These are phyloP conservation scores for Durusdinium trenchii DNA, from an alignment of 73 alveolate genomes.

Conservation along the genomic window DNA sequence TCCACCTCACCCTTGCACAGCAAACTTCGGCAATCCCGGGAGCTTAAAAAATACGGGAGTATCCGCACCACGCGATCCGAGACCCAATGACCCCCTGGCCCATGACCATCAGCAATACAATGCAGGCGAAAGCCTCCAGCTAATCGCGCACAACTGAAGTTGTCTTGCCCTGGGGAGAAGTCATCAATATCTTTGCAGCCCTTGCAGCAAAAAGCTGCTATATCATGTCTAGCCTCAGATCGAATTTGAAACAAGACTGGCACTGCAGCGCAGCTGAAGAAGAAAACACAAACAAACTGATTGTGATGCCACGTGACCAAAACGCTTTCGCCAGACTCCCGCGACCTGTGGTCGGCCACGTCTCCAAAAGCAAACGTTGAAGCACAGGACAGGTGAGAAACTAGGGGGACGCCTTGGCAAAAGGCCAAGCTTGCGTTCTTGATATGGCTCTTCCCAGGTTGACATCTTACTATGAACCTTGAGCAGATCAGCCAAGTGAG, in stretches of 20 bases:
- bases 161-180: slow-evolving; percentile 59
- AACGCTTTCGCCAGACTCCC: slow-evolving; percentile 63
- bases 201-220: slow-evolving; percentile 59
- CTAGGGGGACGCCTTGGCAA: slow-evolving; percentile 7
- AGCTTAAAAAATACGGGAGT: slow-evolving; percentile 55
- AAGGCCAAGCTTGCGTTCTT: slow-evolving; percentile 7
- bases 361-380: neutral
- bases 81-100: slow-evolving; percentile 73
- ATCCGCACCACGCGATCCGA: slow-evolving; percentile 85
- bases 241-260: neutral
- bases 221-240: slow-evolving; percentile 59
- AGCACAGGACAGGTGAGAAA: neutral
- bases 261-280: neutral
- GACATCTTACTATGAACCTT: slow-evolving; percentile 62
- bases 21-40: slow-evolving; percentile 61
- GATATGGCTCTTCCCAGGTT: slow-evolving; percentile 42
- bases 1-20: slow-evolving; percentile 65
- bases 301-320: slow-evolving; percentile 2
- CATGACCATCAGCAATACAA: slow-evolving; percentile 74
- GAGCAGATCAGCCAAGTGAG: no score
- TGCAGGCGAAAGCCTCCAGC: slow-evolving; percentile 78
- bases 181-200: slow-evolving; percentile 71
- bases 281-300: neutral
- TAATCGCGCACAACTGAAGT: slow-evolving; percentile 62
- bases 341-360: slow-evolving; percentile 2